These are phyloP conservation scores for Saccharata proteae DNA, from an alignment of 2,329 filamentous ascomycete species.

Conservation along the genomic window DNA sequence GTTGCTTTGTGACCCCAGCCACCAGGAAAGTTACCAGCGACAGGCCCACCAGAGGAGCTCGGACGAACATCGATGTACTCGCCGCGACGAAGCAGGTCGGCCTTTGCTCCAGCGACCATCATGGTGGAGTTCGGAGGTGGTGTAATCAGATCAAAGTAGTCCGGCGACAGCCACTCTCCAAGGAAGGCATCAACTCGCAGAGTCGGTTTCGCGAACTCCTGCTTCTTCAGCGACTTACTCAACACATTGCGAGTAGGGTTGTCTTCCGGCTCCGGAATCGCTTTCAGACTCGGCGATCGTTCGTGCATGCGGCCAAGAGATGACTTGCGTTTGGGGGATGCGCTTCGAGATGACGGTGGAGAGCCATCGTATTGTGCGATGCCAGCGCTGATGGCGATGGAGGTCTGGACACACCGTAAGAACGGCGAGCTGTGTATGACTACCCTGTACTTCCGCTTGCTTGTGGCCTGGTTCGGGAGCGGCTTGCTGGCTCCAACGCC, in stretches of 20 bases:
- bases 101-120: conserved; percentile 83
- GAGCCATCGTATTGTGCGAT: conserved; percentile 52
- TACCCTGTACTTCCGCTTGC: conserved; percentile 58
- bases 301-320: conserved; percentile 7
- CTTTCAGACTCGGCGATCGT: conserved; percentile 15
- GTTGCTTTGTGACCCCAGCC: conserved; percentile 36
- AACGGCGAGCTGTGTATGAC: conserved; percentile 92
- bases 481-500: neutral
- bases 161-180: conserved; percentile 87
- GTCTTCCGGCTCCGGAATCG: conserved; percentile 25
- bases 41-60: conserved; percentile 23
- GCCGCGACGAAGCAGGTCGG: conserved; percentile 66
- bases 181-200: conserved; percentile 84
- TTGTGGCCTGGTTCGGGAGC: conserved; percentile 20
- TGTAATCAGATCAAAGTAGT: conserved; percentile 87
- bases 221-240: conserved; percentile 19
- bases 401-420: conserved; percentile 83
- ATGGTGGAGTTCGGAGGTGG: conserved; percentile 74
- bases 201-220: conserved; percentile 22
- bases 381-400: conserved; percentile 75
- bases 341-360: conserved; percentile 17
- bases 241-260: conserved; percentile 24
- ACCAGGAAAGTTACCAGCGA: conserved; percentile 41
- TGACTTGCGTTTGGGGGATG: conserved; percentile 8
- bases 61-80: conserved; percentile 43